These are phyloP conservation scores for Pisolithus marmoratus DNA, from an alignment of 768 basidiomycete species.

Conservation along the genomic window DNA sequence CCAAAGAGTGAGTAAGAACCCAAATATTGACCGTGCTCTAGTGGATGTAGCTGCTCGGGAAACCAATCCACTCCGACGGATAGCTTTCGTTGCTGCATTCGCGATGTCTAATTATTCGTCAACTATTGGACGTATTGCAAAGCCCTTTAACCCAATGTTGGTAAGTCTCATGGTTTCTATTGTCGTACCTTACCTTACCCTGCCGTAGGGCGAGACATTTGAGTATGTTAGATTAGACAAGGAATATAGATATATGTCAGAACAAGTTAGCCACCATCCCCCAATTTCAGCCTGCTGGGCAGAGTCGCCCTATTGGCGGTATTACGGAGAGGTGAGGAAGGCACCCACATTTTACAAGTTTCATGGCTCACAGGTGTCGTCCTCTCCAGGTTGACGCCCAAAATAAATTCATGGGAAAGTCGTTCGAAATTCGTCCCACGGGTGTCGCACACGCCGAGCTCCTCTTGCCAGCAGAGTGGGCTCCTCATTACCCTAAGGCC, in stretches of 20 bases:
- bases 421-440: slow-evolving; percentile 93
- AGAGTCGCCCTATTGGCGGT: slow-evolving; percentile 84
- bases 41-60: slow-evolving; percentile 84
- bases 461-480: slow-evolving; percentile 63
- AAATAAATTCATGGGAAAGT: slow-evolving; percentile 94
- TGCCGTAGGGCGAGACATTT: slow-evolving; percentile 76
- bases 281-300: slow-evolving; percentile 96
- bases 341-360: neutral
- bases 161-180: slow-evolving; percentile 36
- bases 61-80: slow-evolving; percentile 68
- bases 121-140: slow-evolving; percentile 93
- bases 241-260: slow-evolving; percentile 88
- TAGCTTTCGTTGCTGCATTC: slow-evolving; percentile 93
- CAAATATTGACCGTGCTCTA: slow-evolving; percentile 23
- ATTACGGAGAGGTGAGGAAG: slow-evolving; percentile 71
- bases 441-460: slow-evolving; percentile 90
- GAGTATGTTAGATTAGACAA: slow-evolving; percentile 87
- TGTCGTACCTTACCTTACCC: neutral
- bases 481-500: slow-evolving; percentile 55
- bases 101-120: slow-evolving; percentile 98
- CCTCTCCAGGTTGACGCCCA: slow-evolving; percentile 82
- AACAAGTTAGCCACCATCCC: slow-evolving; percentile 97
- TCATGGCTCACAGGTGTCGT: neutral
- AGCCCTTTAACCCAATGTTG: slow-evolving; percentile 96
- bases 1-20: slow-evolving; percentile 1